phyloP scores from a whole-genome alignment of 306 rosid species.

The Ormosia emarginata region DNA sequence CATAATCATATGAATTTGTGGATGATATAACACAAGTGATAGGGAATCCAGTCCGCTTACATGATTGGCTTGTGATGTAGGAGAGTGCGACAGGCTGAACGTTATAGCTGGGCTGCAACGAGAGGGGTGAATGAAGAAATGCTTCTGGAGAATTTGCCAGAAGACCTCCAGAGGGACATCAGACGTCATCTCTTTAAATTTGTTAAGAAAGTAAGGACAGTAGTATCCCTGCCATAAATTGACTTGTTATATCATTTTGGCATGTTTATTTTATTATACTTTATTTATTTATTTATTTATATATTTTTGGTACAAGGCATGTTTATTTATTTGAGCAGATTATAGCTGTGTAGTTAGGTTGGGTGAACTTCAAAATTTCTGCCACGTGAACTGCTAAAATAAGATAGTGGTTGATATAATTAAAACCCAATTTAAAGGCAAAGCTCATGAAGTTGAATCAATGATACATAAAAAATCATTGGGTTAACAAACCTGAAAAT shows the following conservation, averaged over 20 bases:
- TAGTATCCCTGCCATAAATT: not conserved
- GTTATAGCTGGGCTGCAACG: conserved; percentile 58
- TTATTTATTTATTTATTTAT: no score
- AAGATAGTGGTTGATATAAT: not conserved
- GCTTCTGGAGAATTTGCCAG: conserved; percentile 55
- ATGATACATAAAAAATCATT: not conserved
- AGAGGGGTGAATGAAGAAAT: conserved; percentile 69
- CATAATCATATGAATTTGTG: not conserved
- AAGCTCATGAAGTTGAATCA: not conserved
- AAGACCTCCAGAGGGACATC: conserved; percentile 57
- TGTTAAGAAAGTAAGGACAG: conserved; percentile 44
- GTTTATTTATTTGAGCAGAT: not conserved
- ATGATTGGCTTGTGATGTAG: not conserved
- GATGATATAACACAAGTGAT: not conserved
- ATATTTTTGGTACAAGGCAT: no score
- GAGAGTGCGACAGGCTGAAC: conserved; percentile 52
- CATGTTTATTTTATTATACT: no score
- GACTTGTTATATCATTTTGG: not conserved
- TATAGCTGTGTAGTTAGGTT: not conserved
- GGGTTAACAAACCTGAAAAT: not conserved
- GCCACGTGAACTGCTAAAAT: not conserved
- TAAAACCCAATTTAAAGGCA: not conserved
- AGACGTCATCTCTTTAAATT: conserved; percentile 60
- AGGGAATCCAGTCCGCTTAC: not conserved
- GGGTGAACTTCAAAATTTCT: not conserved